phyloP scores from a whole-genome alignment of 2,329 filamentous ascomycete genomes.

The Sarocladium brachiariae region DNA sequence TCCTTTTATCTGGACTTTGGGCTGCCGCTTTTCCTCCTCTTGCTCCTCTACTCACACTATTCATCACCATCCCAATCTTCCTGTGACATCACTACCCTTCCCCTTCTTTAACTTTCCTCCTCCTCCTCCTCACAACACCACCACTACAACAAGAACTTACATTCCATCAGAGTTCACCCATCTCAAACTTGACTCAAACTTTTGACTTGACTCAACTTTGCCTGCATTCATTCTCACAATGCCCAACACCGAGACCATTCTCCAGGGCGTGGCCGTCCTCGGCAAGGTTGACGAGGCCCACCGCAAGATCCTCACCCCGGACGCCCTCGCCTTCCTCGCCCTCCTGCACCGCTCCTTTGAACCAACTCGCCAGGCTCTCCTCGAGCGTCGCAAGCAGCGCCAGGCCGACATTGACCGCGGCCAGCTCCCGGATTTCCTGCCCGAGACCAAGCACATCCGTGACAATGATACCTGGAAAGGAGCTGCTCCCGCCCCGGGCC shows the following conservation, averaged over 20 bases:
- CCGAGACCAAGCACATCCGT: conserved; percentile 91
- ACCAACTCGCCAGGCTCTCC: conserved; percentile 74
- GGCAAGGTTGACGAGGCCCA: conserved; percentile 71
- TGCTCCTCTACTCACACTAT: neutral
- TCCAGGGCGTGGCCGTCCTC: conserved; percentile 82
- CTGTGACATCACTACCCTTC: conserved; percentile 1
- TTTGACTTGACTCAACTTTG: too few species aligned
- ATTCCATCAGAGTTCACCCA: too few species aligned
- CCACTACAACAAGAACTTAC: too few species aligned
- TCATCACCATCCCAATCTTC: neutral
- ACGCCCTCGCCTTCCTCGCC: conserved; percentile 86
- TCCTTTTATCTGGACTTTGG: neutral
- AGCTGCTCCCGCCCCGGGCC: conserved; percentile 81
- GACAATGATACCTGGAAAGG: conserved; percentile 93
- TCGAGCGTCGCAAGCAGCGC: conserved; percentile 77
- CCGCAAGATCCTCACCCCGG: conserved; percentile 85
- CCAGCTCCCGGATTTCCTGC: conserved; percentile 83
- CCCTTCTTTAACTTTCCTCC: conserved; percentile 1
- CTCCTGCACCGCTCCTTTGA: conserved; percentile 96
- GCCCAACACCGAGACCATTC: conserved; percentile 66
- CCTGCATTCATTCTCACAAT: conserved; percentile 42
- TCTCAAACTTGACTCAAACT: too few species aligned
- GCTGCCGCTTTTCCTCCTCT: neutral
- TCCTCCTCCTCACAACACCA: neutral
- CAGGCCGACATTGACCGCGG: conserved; percentile 93